A percentile compares a stretch with the other conserved stretches of the same genome.
Evolutionary conservation across 257 asterid species (phyloP).

Genomic region (Agastache rugosa): DNA sequence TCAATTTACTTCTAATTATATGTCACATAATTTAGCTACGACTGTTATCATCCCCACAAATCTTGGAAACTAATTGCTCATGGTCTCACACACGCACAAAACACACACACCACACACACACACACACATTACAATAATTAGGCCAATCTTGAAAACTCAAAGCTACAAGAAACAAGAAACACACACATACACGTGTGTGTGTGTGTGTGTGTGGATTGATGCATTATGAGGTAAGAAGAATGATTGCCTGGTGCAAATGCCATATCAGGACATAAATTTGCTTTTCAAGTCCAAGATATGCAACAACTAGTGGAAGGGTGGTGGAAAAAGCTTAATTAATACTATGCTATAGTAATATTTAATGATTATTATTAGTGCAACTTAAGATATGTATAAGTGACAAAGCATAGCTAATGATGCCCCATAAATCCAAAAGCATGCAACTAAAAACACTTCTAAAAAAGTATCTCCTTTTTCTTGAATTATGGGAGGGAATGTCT

Average conservation of each 20-base stretch:
- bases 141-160: slow-evolving; percentile 6
- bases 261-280: slow-evolving; percentile 45
- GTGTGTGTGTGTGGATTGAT: slow-evolving; percentile 16
- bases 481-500: slow-evolving; percentile 63
- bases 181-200: not conserved
- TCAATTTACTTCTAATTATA: no score
- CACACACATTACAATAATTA: not conserved
- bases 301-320: slow-evolving; percentile 39
- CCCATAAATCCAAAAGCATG: slow-evolving; percentile 50
- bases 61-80: not conserved
- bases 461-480: slow-evolving; percentile 51
- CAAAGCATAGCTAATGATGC: slow-evolving; percentile 39
- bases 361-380: slow-evolving; percentile 24
- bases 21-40: no score
- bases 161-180: slow-evolving; percentile 17
- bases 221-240: slow-evolving; percentile 19
- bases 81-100: not conserved
- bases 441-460: slow-evolving; percentile 33
- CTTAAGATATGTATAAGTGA: slow-evolving; percentile 39
- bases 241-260: slow-evolving; percentile 34
- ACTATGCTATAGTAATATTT: not conserved
- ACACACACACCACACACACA: not conserved
- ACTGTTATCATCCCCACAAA: not conserved
- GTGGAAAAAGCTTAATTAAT: not conserved
- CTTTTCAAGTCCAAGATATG: slow-evolving; percentile 48